Conservation (phyloP, 805 yeast genomes). For the Candida ascalaphidarum region DNA sequence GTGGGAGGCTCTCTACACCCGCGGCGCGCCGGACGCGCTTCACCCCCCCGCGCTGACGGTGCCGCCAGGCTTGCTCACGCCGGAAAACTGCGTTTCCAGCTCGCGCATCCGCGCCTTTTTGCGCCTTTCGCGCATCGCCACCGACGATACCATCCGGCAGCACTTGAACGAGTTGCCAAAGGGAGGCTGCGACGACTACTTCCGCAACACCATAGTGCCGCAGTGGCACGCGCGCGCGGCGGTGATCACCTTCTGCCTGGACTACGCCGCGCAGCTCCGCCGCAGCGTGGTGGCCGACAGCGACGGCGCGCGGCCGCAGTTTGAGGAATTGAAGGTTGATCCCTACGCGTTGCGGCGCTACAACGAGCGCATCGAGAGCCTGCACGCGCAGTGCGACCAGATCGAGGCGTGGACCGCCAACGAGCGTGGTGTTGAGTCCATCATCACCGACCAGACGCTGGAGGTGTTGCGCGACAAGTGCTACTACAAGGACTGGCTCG, state of each 20-base stretch:
- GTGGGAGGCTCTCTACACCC: too few relatives aligned
- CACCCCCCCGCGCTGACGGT: background rate
- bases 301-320: background rate
- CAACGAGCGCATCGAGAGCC: slow-evolving; percentile 12
- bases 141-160: slow-evolving; percentile 32
- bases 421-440: slow-evolving; percentile 24
- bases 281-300: slow-evolving; percentile 1
- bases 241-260: slow-evolving; percentile 21
- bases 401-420: slow-evolving; percentile 30
- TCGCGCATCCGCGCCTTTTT: slow-evolving; percentile 28
- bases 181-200: slow-evolving; percentile 19
- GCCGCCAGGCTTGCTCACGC: slow-evolving; percentile 10
- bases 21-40: too few relatives aligned
- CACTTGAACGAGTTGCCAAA: slow-evolving; percentile 24
- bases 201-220: slow-evolving; percentile 17
- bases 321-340: slow-evolving; percentile 21
- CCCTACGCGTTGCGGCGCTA: slow-evolving; percentile 28
- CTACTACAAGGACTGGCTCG: slow-evolving; percentile 27
- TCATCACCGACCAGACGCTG: slow-evolving; percentile 23
- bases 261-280: slow-evolving; percentile 17
- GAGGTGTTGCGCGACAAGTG: slow-evolving; percentile 28
- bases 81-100: slow-evolving; percentile 26
- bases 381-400: slow-evolving; percentile 15
- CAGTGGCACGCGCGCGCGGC: slow-evolving; percentile 27
- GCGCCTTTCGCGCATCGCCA: slow-evolving; percentile 26